These are phyloP conservation scores for Cryphonectria radicalis DNA, from an alignment of 2,329 filamentous ascomycete species.

Conservation along the genomic window DNA sequence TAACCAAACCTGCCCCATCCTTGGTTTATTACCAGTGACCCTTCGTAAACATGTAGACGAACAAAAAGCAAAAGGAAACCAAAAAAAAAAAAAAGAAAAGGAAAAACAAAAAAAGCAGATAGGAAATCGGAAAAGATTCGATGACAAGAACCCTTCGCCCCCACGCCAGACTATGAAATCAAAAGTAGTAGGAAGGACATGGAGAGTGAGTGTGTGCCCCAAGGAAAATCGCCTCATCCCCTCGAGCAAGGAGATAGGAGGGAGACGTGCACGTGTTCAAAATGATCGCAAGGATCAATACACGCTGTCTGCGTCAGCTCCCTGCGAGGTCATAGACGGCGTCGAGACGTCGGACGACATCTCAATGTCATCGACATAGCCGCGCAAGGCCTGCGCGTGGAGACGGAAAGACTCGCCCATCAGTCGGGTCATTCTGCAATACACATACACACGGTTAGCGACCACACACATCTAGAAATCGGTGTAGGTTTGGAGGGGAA, in stretches of 20 bases:
- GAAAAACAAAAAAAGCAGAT: conserved; percentile 28
- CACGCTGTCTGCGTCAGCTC: conserved; percentile 72
- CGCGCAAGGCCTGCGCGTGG: conserved; percentile 90
- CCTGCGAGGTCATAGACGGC: conserved; percentile 73
- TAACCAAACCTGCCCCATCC: conserved; percentile 44
- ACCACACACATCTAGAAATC: conserved; percentile 1
- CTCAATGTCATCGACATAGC: conserved; percentile 86
- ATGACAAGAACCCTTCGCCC: conserved; percentile 30
- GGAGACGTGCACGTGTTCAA: conserved; percentile 57
- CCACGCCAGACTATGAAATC: conserved; percentile 34
- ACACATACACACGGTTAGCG: conserved; percentile 47
- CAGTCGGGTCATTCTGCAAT: conserved; percentile 78
- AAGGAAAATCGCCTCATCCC: conserved; percentile 32
- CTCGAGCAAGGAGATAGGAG: conserved; percentile 41
- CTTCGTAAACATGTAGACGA: conserved; percentile 39
- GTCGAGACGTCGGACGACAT: conserved; percentile 71
- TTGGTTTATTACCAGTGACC: conserved; percentile 50
- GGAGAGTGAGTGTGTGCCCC: conserved; percentile 51
- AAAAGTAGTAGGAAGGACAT: conserved; percentile 41
- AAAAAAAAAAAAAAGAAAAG: conserved; percentile 33
- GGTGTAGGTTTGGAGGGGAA: background rate
- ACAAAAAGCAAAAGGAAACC: conserved; percentile 30
- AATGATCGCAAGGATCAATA: conserved; percentile 55
- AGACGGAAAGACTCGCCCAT: conserved; percentile 99
- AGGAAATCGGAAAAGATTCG: conserved; percentile 31